These are phyloP conservation scores for Zelonia costaricensis DNA, from an alignment of 208 protist species.

Conservation along the genomic window DNA sequence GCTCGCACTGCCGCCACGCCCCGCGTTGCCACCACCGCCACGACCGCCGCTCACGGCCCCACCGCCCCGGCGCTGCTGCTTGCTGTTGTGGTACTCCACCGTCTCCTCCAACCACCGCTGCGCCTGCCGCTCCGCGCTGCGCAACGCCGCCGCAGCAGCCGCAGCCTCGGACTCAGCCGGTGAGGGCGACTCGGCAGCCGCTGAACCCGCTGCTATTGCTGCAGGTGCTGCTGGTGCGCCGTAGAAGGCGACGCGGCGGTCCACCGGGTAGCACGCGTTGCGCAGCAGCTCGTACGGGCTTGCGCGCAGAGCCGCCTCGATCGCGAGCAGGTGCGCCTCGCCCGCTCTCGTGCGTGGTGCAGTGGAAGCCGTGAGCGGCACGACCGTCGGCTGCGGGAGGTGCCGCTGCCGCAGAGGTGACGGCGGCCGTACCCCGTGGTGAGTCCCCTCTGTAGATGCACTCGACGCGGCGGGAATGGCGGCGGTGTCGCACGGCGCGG, in stretches of 20 bases:
- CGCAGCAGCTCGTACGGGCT: constrained; percentile 31
- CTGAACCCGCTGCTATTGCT: too few relatives aligned
- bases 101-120: constrained; percentile 45
- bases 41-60: background rate
- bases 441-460: too few relatives aligned
- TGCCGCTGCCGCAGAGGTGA: background rate
- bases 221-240: too few relatives aligned
- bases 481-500: too few relatives aligned
- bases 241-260: constrained; percentile 19
- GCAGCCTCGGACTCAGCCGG: background rate
- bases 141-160: background rate
- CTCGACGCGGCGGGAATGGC: too few relatives aligned
- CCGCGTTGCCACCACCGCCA: background rate
- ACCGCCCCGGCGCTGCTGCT: background rate
- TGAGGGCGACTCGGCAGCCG: too few relatives aligned
- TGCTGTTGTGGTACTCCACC: constrained; percentile 21
- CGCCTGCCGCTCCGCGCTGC: constrained; percentile 12
- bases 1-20: background rate
- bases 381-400: constrained; percentile 1
- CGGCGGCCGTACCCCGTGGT: too few relatives aligned
- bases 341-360: constrained; percentile 1
- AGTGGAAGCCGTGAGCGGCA: background rate
- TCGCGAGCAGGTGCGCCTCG: background rate
- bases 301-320: background rate
- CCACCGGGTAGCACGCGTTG: constrained; percentile 26